These are phyloP conservation scores for Thyridium curvatum DNA, from an alignment of 2,329 filamentous ascomycete species.

Conservation along the genomic window DNA sequence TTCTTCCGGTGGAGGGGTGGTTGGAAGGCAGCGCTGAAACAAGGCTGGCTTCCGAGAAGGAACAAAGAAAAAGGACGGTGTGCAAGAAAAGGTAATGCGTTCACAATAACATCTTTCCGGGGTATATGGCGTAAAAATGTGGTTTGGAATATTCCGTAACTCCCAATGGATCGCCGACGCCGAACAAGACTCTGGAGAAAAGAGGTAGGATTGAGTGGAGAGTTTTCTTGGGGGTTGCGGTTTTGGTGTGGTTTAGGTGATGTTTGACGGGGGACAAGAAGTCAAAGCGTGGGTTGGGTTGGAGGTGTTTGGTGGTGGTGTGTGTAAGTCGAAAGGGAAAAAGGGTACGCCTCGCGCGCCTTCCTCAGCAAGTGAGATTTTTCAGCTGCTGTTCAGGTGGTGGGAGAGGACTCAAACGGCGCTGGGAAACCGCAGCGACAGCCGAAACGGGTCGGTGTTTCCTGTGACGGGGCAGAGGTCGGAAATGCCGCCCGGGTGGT, in stretches of 20 bases:
- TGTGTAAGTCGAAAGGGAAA: constrained; percentile 4
- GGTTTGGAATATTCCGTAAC: constrained; percentile 12
- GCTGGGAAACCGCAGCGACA: not conserved
- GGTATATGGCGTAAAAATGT: constrained; percentile 15
- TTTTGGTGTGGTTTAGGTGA: constrained; percentile 9
- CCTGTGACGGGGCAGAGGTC: no score
- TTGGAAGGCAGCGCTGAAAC: constrained; percentile 3
- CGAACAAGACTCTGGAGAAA: constrained; percentile 11
- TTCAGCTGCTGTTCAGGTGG: not conserved
- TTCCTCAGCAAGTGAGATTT: not conserved
- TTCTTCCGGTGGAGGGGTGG: constrained; percentile 1
- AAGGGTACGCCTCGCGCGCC: not conserved
- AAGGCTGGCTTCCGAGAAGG: not conserved
- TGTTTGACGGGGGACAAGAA: not conserved
- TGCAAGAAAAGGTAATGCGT: constrained; percentile 9
- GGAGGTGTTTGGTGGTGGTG: constrained; percentile 7
- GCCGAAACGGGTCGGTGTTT: not conserved
- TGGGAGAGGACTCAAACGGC: not conserved
- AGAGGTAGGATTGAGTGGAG: constrained; percentile 24
- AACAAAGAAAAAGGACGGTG: not conserved
- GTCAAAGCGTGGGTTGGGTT: not conserved
- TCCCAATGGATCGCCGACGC: constrained; percentile 14
- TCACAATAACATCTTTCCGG: constrained; percentile 18
- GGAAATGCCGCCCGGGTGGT: no score
- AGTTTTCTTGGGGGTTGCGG: constrained; percentile 9